These are phyloP conservation scores for Epichloe scottii DNA, from an alignment of 2,329 filamentous ascomycete genomes.

Conservation along the genomic window DNA sequence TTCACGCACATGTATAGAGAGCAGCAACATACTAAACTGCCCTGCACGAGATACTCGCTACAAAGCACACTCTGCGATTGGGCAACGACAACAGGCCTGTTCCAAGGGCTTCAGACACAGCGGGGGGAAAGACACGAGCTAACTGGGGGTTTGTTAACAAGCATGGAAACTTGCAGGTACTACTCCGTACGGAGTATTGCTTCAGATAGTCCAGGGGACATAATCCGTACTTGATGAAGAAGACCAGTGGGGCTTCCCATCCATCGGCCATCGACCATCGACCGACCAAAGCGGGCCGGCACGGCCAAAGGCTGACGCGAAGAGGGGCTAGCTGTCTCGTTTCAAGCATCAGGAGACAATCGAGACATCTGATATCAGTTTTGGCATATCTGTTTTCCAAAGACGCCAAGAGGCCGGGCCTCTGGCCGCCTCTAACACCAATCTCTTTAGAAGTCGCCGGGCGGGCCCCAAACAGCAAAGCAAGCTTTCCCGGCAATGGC, in stretches of 20 bases:
- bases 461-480: neutral
- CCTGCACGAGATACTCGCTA: neutral
- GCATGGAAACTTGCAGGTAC: neutral
- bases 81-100: neutral
- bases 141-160: neutral
- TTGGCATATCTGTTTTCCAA: neutral
- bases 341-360: neutral
- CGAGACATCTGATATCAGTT: neutral
- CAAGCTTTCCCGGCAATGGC: conserved; percentile 2
- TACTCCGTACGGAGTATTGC: neutral
- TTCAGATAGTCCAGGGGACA: conserved; percentile 1
- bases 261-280: no score
- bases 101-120: neutral
- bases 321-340: neutral
- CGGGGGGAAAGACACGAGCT: neutral
- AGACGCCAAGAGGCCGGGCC: neutral
- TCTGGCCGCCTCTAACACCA: neutral
- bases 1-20: neutral
- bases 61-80: neutral
- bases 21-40: no score
- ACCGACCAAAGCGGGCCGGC: conserved; percentile 4
- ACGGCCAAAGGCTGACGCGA: neutral
- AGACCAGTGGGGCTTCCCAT: conserved; percentile 1
- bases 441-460: neutral
- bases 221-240: neutral